Conservation (phyloP, 2,329 filamentous ascomycete genomes). For the Penicillium sp. region DNA sequence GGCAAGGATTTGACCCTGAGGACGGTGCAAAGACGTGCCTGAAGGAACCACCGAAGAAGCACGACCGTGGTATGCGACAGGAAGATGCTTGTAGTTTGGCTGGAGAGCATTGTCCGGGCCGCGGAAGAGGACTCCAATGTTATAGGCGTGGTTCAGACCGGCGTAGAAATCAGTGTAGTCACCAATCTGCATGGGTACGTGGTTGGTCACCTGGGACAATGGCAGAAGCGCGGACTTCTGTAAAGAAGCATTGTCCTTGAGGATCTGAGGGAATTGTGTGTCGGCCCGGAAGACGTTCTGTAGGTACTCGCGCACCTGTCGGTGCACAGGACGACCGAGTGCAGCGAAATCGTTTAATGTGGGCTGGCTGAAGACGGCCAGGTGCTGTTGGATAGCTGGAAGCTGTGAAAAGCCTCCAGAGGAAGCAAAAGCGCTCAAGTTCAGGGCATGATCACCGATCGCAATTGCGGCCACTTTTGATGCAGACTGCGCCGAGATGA, state of each 20-base stretch:
- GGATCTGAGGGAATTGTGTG: conserved; percentile 61
- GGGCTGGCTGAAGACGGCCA: conserved; percentile 63
- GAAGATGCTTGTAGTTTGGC: conserved; percentile 79
- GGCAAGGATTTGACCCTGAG: conserved; percentile 71
- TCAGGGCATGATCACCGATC: conserved; percentile 71
- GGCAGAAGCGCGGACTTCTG: conserved; percentile 62
- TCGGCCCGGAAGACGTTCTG: conserved; percentile 65
- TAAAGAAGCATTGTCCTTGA: conserved; percentile 63
- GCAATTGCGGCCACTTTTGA: conserved; percentile 68
- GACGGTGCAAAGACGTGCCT: conserved; percentile 71
- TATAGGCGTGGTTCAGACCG: conserved; percentile 76
- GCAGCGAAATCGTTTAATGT: conserved; percentile 74
- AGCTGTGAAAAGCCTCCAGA: conserved; percentile 62
- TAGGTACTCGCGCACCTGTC: conserved; percentile 68
- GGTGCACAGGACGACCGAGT: conserved; percentile 68
- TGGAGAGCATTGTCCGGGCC: conserved; percentile 72
- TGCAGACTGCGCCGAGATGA: conserved; percentile 64
- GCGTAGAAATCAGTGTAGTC: conserved; percentile 89
- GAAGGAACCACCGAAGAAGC: conserved; percentile 75
- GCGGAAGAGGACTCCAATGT: conserved; percentile 71
- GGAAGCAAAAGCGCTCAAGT: conserved; percentile 64
- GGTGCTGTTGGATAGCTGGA: conserved; percentile 58
- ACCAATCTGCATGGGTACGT: conserved; percentile 75
- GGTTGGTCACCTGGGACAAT: conserved; percentile 61
- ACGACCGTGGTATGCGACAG: conserved; percentile 79